Evolutionary conservation across 1,139 yeast genomes (phyloP), one percentile per base, ranked within the genome.

Genomic region (Hansenula sp.): DNA sequence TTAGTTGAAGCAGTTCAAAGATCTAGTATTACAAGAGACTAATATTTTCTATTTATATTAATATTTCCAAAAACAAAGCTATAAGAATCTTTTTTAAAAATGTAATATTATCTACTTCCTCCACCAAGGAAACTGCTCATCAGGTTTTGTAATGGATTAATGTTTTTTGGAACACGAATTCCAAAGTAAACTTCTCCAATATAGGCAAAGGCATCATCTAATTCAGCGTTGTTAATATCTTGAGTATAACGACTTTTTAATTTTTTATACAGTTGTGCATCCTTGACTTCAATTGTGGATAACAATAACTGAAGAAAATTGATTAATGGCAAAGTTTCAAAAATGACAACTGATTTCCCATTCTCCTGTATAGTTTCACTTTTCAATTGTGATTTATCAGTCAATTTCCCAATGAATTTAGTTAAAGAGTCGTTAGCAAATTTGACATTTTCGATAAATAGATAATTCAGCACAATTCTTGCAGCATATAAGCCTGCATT

Each of bases 51-150:
- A 6, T 5, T 6, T 24, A 24, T 24, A 10, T 10, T 24, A 13
- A 24, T 10, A 8, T 11, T 14, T 12, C 7, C 14, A 24, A 3
- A 13, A 6, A 11, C 9, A 20, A 29, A 12, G 17, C 19, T 4
- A 16, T 13, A 24, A 8, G 12, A 16, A 18, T 19, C 5, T 29
- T 18, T 29, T 8, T 21, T 4, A 19, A 16, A 10, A 32, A 7
- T 19, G 11, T 33, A 6, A 8, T 9, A 9, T 16, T 12, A n/a
- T n/a, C 14, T 14, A 10, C 16, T 17, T 29, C 55, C 52, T 29
- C 69, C 66, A 19, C 74, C 73, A 32, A 87, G 72, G 41, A 89
- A 68, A 26, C 89, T 88, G 19, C 94, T 82, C 95, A 90, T 86
- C 68, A 90, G 71, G 55, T 83, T 88, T 52, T 88, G 92, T 55